Conservation (phyloP, 148 eudicot species). For the Diospyros kaki region DNA sequence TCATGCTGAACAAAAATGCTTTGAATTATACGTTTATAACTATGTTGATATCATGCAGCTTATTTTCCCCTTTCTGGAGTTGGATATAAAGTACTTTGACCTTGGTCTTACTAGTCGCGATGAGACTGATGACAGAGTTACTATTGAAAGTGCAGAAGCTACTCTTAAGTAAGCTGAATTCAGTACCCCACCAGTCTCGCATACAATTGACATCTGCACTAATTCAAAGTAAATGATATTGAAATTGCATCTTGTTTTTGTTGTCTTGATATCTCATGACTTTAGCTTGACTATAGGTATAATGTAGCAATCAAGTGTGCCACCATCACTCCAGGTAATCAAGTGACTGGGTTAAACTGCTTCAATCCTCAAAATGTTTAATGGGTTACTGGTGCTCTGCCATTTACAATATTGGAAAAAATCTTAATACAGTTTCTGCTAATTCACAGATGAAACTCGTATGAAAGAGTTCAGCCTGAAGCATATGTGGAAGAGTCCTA, state of each 20-base stretch:
- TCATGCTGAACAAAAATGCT: neutral
- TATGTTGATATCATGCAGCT: conserved; percentile 28
- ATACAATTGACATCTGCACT: neutral
- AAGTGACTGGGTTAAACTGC: neutral
- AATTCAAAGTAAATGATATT: neutral
- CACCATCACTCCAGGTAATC: conserved; percentile 70
- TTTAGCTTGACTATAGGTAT: conserved; percentile 39
- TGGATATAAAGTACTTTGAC: conserved; percentile 59
- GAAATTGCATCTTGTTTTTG: neutral
- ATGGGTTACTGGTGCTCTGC: neutral
- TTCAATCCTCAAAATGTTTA: neutral
- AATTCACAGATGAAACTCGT: conserved; percentile 71
- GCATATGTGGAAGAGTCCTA: conserved; percentile 93
- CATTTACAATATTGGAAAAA: neutral
- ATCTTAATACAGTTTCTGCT: neutral
- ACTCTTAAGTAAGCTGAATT: conserved; percentile 22
- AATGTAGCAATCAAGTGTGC: conserved; percentile 85
- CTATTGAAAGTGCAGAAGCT: conserved; percentile 55
- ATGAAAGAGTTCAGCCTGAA: conserved; percentile 69
- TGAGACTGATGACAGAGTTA: conserved; percentile 25
- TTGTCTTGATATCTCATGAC: conserved; percentile 4
- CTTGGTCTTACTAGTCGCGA: conserved; percentile 30
- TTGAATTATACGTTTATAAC: neutral
- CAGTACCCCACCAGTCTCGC: neutral
- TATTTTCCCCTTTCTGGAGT: conserved; percentile 50